phyloP scores from a whole-genome alignment of 148 eudicot species.

The Rhododendron ovatum region DNA sequence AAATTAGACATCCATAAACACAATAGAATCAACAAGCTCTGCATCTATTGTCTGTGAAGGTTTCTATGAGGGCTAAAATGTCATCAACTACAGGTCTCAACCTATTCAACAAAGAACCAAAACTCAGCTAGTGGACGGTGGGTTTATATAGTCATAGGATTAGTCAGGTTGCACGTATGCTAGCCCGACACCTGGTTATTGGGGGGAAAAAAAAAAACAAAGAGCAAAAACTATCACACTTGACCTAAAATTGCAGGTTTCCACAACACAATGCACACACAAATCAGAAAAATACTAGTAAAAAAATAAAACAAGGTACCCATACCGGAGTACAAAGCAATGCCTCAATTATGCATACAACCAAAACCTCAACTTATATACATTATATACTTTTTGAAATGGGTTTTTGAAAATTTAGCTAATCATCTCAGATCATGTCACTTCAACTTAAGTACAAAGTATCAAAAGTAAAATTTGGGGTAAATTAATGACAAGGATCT shows the following conservation, averaged over 20 bases:
- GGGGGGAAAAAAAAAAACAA: not conserved
- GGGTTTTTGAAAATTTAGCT: not conserved
- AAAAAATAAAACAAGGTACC: not conserved
- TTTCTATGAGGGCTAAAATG: not conserved
- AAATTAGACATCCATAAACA: not conserved
- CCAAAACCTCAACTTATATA: not conserved
- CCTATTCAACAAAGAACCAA: not conserved
- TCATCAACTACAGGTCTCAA: not conserved
- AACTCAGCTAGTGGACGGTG: too few relatives aligned
- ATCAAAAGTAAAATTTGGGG: not conserved
- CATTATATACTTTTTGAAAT: not conserved
- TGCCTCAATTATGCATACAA: not conserved
- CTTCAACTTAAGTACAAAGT: not conserved
- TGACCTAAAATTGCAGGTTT: not conserved
- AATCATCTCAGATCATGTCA: slow-evolving; percentile 2
- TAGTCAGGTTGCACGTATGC: too few relatives aligned
- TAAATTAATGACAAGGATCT: not conserved
- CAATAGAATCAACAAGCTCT: not conserved
- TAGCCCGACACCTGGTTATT: too few relatives aligned
- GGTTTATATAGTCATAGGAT: too few relatives aligned
- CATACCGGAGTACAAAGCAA: not conserved
- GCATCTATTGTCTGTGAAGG: not conserved
- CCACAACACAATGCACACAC: not conserved
- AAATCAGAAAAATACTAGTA: not conserved
- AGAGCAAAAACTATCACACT: not conserved